Base-by-base conservation (phyloP, 371 early-diverging fungal genomes). In the Thermomucor indicae-seudaticae region DNA sequence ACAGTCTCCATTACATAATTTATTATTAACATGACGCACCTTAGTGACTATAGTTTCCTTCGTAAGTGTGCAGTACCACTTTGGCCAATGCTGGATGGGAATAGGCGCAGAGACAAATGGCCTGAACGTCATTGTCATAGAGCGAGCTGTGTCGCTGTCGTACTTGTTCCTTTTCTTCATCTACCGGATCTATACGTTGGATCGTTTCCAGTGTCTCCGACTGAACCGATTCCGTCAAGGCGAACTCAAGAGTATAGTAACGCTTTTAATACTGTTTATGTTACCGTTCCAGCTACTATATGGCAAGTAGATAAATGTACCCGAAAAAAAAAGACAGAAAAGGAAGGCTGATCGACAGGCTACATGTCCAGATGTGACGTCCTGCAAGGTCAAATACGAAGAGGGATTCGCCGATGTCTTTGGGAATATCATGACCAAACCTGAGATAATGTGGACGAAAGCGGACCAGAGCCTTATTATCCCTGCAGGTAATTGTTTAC, bases 261-360 rank as follows among this genome's bases (percentile, higher is more conserved):
- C 78, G 7, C 16, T 70, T 12, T 48, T 78, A 32, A 57, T 74
- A 48, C 27, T 70, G 23, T 55, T 78, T 16, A 63, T 70, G 63
- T 58, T 78, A 67, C 75, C 75, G n/a, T 75, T 72, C 53, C 72
- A 70, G 58, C 43, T 72, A 39, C 60, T 65, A 54, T 78, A 74
- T 53, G 75, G 75, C 65, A 69, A 34, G n/a, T n/a, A n/a, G n/a
- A n/a, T n/a, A n/a, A n/a, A n/a, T 28, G n/a, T 30, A 4, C 8
- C 10, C 14, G 29, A 44, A n/a, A 25, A 12, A 27, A 20, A 27
- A 35, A 2, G 14, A 23, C 0, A 24, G 25, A 24, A 3, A 44
- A 44, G 24, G 11, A 12, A 44, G 6, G 6, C n/a, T 16, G 3
- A 24, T 23, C 11, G 28, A n/a, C 1, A 4, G 16, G 35, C n/a